Evolutionary conservation across 192 early-diverging fungal species (phyloP), one percentile per base, ranked within the genome.

Genomic region (Rhizophagus prolifer): DNA sequence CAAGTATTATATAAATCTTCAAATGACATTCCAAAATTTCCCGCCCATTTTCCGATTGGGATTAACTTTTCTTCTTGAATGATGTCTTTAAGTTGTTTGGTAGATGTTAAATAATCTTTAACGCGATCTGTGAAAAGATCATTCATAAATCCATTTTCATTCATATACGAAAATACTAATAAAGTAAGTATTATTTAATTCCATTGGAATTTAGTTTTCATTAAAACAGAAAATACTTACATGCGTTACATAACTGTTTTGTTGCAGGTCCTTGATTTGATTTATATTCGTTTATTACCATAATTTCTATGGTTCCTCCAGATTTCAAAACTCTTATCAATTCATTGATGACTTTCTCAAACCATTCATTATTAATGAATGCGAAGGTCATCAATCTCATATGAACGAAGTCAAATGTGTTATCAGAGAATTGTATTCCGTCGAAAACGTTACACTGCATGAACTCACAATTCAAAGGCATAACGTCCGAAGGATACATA

Each of bases 331-430:
- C 28, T 13, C 62, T 25, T 6, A 63, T 30, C 4, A 63, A 63
- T 25, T 63, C 62, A 13, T n/a, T 13, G 25, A 63, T 63, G 28
- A 63, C 62, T 25, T 25, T n/a, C 12, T n/a, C 12, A 10, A 13
- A 16, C 62, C 62, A 63, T 25, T 63, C 12, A 12, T 63, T 19
- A 14, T 25, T 26, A 12, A 19, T 80, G 16, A 81, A 36, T 46
- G 73, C 80, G 4, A 67, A 58, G 7, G 72, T 47, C 31, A 84
- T 28, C 4, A 78, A 74, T 9, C 83, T 78, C 46, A 79, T 78
- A 58, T 82, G 77, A 0, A 84, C 81, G 62, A 80, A 84, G 50
- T 84, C 83, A 38, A 82, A 84, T 16, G 34, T 44, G 69, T 84
- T 84, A 46, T 84, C 83, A 9, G 81, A 71, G 44, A 82, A 84